Evolutionary conservation across 1,139 yeast species (phyloP).

Genomic region (Geotrichum macrosporum): DNA sequence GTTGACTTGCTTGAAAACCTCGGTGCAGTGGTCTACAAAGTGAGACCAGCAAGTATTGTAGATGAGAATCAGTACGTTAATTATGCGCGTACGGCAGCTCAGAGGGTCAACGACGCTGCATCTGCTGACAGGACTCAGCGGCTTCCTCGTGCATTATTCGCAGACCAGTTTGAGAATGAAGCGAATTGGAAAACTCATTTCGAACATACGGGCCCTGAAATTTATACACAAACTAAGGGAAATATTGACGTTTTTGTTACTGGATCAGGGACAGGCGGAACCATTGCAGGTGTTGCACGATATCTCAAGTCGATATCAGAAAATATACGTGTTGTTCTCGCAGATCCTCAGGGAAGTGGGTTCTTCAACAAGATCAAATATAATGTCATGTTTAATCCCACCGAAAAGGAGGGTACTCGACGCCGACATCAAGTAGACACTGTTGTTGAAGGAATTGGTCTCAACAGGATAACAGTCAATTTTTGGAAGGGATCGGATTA

Average conservation of each 20-base stretch:
- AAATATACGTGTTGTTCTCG: slow-evolving; percentile 47
- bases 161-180: slow-evolving; percentile 93
- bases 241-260: slow-evolving; percentile 69
- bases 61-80: slow-evolving; percentile 93
- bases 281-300: slow-evolving; percentile 81
- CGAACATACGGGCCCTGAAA: slow-evolving; percentile 85
- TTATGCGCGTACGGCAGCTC: slow-evolving; percentile 68
- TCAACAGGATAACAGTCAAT: slow-evolving; percentile 80
- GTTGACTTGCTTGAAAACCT: slow-evolving; percentile 61
- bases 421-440: slow-evolving; percentile 97
- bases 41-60: slow-evolving; percentile 90
- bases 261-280: slow-evolving; percentile 73
- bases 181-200: slow-evolving; percentile 86
- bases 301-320: slow-evolving; percentile 51
- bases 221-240: slow-evolving; percentile 62
- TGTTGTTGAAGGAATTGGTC: slow-evolving; percentile 86
- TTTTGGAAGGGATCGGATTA: slow-evolving; percentile 55
- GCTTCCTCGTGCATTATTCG: slow-evolving; percentile 60
- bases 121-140: slow-evolving; percentile 20
- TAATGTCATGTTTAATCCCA: slow-evolving; percentile 90
- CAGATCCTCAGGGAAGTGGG: slow-evolving; percentile 97
- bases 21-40: slow-evolving; percentile 85
- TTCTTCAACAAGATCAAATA: slow-evolving; percentile 74
- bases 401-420: slow-evolving; percentile 88
- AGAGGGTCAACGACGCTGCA: slow-evolving; percentile 46